Percentiles rank a stretch among this genome's conserved stretches.
Evolutionary conservation across 495 filamentous ascomycete species (phyloP).

Genomic region (Tetracladium setigerum): DNA sequence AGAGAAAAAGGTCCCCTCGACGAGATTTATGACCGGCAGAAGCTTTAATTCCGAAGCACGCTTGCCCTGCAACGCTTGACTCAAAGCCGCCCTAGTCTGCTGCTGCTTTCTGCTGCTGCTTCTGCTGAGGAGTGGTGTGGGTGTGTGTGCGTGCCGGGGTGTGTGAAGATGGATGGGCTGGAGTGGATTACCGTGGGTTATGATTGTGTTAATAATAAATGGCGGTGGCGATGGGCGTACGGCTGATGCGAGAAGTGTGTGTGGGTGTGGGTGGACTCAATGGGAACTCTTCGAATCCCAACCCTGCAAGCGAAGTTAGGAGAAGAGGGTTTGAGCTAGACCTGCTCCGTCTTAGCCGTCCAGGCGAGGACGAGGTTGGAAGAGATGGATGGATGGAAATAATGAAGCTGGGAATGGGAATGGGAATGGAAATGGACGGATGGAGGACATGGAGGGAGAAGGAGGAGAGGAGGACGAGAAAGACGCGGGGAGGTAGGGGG

Average conservation of each 20-base stretch:
- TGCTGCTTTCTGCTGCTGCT: too few relatives aligned
- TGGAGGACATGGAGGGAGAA: constrained; percentile 15
- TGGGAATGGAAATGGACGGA: constrained; percentile 11
- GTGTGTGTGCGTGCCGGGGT: too few relatives aligned
- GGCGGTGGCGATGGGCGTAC: constrained; percentile 12
- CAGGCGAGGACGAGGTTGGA: not conserved
- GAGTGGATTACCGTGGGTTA: too few relatives aligned
- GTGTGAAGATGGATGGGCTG: too few relatives aligned
- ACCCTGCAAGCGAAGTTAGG: constrained; percentile 8
- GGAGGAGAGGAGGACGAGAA: constrained; percentile 23
- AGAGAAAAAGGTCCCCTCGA: not conserved
- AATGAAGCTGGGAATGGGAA: constrained; percentile 15
- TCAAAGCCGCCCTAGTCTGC: constrained; percentile 3
- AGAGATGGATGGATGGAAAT: not conserved
- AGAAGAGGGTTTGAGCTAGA: constrained; percentile 3
- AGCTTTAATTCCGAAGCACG: not conserved
- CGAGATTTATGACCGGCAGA: too few relatives aligned
- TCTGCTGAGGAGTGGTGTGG: too few relatives aligned
- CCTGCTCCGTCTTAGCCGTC: too few relatives aligned
- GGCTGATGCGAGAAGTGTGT: constrained; percentile 17
- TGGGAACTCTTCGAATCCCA: too few relatives aligned
- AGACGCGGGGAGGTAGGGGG: constrained; percentile 19
- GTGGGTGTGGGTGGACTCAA: constrained; percentile 12
- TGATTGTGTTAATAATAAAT: too few relatives aligned
- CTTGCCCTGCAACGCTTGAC: constrained; percentile 12